Evolutionary conservation across 2,329 filamentous ascomycete species (phyloP), one percentile per base, ranked within the genome.

Genomic region (Teratosphaeria nubilosa): DNA sequence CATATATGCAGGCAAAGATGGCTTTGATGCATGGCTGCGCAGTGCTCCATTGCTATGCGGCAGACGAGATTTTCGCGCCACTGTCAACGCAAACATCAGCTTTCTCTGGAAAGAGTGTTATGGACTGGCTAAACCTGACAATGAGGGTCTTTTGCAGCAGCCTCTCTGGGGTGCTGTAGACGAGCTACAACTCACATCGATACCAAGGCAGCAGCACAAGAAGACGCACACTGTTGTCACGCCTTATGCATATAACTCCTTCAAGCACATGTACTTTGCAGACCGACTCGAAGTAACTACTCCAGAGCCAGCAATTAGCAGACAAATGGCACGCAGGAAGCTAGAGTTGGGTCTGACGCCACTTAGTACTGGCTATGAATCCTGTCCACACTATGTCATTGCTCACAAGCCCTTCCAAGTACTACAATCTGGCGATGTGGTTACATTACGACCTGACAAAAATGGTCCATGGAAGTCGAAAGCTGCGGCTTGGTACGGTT

Each of bases 51-150:
- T 48, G 20, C 41, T n/a, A 16, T 48, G 41, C 22, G 41, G 41
- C 41, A 48, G 20, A 3, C 41, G 41, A 6, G 41, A 48, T 20
- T 48, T 48, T 22, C n/a, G 41, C n/a, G n/a, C 16, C 16, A 22
- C 41, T 6, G 5, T 48, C 20, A 10, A 80, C 0, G 81, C 82
- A 0, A 82, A 91, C 53, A 69, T 82, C 0, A 74, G 77, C 0
- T 92, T 85, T 61, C 73, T 94, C 0, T 82, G 79, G 70, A 86
- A 86, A 59, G 87, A 94, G 66, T 77, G 80, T 0, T 70, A 76
- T 37, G 80, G 80, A 3, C 69, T 86, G 0, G 68, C 82, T 2
- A 9, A 27, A 3, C 32, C 27, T 13, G 51, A 59, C 11, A 67
- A 73, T 0, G 53, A 69, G 1, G 14, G 24, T 9, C 37, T 48